Percentiles rank a stretch among this genome's conserved stretches.
Conservation (phyloP, 129 eudicot genomes). For the Daucus carota region DH1_v3.0 NC_030382.2:35892501-35893000, state of each 20-base stretch:
- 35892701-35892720: neutral
- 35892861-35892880: slow-evolving; percentile 9
- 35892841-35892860: slow-evolving; percentile 12
- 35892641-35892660: neutral
- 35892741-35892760: slow-evolving; percentile 21
- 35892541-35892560: neutral
- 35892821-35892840: slow-evolving; percentile 21
- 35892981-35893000: slow-evolving; percentile 30
- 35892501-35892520: neutral
- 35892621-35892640: neutral
- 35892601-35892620: neutral
- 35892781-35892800: slow-evolving; percentile 6
- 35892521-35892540: neutral
- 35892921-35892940: slow-evolving; percentile 25
- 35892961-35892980: slow-evolving; percentile 27
- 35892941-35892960: slow-evolving; percentile 24
- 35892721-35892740: slow-evolving; percentile 14
- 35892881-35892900: slow-evolving; percentile 20
- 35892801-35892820: slow-evolving; percentile 20
- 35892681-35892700: slow-evolving; percentile 1
- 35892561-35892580: neutral
- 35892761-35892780: neutral
- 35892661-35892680: neutral
- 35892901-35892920: slow-evolving; percentile 18
- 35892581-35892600: neutral